Conservation (phyloP, 495 filamentous ascomycete genomes). For the Evansstolkia leycettana region DNA sequence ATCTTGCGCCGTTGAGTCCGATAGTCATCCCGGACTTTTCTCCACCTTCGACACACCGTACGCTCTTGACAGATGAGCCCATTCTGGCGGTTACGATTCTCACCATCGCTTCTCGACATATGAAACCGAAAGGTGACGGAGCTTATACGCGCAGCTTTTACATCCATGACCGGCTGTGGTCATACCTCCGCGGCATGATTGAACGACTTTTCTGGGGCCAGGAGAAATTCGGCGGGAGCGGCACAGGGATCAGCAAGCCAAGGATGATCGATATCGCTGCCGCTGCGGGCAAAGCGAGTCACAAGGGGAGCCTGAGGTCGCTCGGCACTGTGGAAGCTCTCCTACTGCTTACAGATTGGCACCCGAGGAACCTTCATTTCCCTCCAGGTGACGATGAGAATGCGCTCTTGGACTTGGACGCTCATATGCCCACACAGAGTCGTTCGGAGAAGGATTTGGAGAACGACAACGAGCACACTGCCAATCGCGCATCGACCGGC, state of each 20-base stretch:
- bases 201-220: constrained; percentile 91
- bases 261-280: constrained; percentile 51
- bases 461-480: constrained; percentile 21
- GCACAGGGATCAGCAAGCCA: constrained; percentile 60
- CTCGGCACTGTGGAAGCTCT: constrained; percentile 89
- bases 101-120: constrained; percentile 80
- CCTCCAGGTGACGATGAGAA: constrained; percentile 75
- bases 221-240: constrained; percentile 82
- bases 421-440: constrained; percentile 20
- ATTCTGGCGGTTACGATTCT: constrained; percentile 83
- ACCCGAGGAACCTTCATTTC: constrained; percentile 89
- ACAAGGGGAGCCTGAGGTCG: constrained; percentile 70
- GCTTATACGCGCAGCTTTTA: constrained; percentile 72
- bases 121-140: constrained; percentile 66
- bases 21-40: constrained; percentile 79
- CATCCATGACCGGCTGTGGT: constrained; percentile 95
- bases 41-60: constrained; percentile 56
- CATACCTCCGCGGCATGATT: constrained; percentile 85
- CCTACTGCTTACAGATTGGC: constrained; percentile 92
- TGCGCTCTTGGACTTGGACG: constrained; percentile 41
- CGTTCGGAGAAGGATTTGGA: constrained; percentile 22
- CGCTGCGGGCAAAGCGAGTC: constrained; percentile 34
- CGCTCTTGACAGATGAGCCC: constrained; percentile 77
- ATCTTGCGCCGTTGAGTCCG: constrained; percentile 81
- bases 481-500: constrained; percentile 23